Conservation (phyloP, 768 basidiomycete genomes). For the Russula earlei region DNA sequence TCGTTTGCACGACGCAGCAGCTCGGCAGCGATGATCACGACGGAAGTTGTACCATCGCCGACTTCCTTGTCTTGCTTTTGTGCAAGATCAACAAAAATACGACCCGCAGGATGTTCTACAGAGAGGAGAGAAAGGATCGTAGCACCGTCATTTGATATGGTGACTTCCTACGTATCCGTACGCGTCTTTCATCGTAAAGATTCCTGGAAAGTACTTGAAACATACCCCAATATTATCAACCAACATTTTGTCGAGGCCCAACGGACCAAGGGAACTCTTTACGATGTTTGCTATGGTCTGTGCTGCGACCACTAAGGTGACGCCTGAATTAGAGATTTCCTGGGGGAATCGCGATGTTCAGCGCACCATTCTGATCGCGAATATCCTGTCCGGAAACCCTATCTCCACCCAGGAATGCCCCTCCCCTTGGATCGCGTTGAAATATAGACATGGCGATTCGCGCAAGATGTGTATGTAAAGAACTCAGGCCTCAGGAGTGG, state of each 20-base stretch:
- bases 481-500: not conserved
- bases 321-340: not conserved
- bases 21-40: constrained; percentile 97
- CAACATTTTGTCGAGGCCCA: constrained; percentile 95
- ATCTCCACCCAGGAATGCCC: constrained; percentile 90
- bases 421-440: constrained; percentile 85
- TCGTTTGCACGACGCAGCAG: constrained; percentile 93
- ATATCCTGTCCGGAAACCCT: constrained; percentile 92
- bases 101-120: constrained; percentile 94
- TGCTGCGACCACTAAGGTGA: constrained; percentile 77
- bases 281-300: constrained; percentile 96
- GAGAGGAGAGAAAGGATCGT: constrained; percentile 93
- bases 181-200: constrained; percentile 16
- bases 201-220: constrained; percentile 12
- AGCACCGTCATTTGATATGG: constrained; percentile 98
- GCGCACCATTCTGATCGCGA: constrained; percentile 88
- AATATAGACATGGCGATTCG: constrained; percentile 43
- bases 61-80: constrained; percentile 99
- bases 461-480: constrained; percentile 1
- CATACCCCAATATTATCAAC: constrained; percentile 95
- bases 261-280: constrained; percentile 90
- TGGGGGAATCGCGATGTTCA: not conserved
- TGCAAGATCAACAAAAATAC: constrained; percentile 95
- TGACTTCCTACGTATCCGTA: constrained; percentile 70
- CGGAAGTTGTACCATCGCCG: constrained; percentile 97